phyloP scores from a whole-genome alignment of 495 filamentous ascomycete genomes.

The Penicillium psychrofluorescens region DNA sequence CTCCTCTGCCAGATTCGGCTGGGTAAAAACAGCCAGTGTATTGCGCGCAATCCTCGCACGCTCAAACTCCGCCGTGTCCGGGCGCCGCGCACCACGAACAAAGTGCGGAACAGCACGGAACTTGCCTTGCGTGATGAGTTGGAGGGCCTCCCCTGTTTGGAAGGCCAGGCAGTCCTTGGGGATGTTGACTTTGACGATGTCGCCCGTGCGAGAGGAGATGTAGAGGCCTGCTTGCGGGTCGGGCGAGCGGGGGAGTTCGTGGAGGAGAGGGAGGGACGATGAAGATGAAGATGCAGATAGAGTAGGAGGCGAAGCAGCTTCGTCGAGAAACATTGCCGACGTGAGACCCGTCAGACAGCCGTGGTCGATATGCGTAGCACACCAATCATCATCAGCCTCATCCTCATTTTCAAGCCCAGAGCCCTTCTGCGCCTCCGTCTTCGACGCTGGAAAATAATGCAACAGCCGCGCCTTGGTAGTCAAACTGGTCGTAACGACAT shows the following conservation, averaged over 20 bases:
- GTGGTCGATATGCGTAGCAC: conserved; percentile 88
- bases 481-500: conserved; percentile 73
- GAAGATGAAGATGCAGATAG: conserved; percentile 14
- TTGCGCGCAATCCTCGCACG: conserved; percentile 65
- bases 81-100: conserved; percentile 54
- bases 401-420: conserved; percentile 13
- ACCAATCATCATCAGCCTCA: conserved; percentile 83
- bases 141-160: conserved; percentile 88
- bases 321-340: conserved; percentile 92
- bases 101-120: conserved; percentile 97
- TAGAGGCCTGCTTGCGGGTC: conserved; percentile 83
- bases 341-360: conserved; percentile 92
- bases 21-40: conserved; percentile 94
- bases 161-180: conserved; percentile 88
- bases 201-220: conserved; percentile 75
- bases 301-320: conserved; percentile 43
- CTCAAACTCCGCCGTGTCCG: conserved; percentile 21
- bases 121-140: conserved; percentile 78
- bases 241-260: conserved; percentile 65
- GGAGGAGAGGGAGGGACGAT: conserved; percentile 32
- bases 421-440: background rate
- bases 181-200: conserved; percentile 79
- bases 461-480: conserved; percentile 89
- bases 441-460: conserved; percentile 69
- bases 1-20: conserved; percentile 85